Base-by-base conservation (phyloP, 148 eudicot species). In the Chenopodium album region DNA sequence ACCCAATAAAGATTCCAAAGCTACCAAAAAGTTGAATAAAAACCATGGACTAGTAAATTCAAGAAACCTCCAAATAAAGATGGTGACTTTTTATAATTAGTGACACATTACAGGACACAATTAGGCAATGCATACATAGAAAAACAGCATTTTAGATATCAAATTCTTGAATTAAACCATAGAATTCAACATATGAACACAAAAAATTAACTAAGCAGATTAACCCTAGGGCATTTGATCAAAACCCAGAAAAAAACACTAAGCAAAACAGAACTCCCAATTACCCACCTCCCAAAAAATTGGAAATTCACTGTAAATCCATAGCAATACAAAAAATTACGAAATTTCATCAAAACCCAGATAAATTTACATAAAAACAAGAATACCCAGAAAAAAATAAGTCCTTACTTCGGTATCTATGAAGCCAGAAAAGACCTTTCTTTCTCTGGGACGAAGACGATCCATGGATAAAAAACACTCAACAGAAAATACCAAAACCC, bases 381-480 rank as follows among this genome's bases (percentile, higher is more conserved):
- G 0, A 34, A 34, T 14, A 22, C 78, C 73, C 79, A 73, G 28
- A 77, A 65, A 79, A 44, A 62, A 66, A 65, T 26, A 26, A 71
- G 73, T 2, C 4, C 48, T 77, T 77, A 92, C 97, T 93, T 91
- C 97, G 16, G 86, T 76, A 80, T 82, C 76, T 7, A 89, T 89
- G 71, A 92, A 91, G 48, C 94, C 94, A 73, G 88, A 78, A 81
- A 90, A 87, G 48, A 83, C 70, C 44, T 80, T 75, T 64, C 87
- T 80, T 46, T 80, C 78, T 62, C 94, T 87, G 10, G 90, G 89
- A 46, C 91, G 89, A 76, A 89, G 88, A 77, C 89, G 89, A 85
- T 80, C 87, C 91, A 89, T 89, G 80, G 79, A 28, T 70, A 17
- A 50, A n/a, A 80, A 16, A 29, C 64, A 50, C 75, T 69, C n/a